These are phyloP conservation scores for Tuber borchii DNA, from an alignment of 495 filamentous ascomycete genomes.

Conservation along the genomic window DNA sequence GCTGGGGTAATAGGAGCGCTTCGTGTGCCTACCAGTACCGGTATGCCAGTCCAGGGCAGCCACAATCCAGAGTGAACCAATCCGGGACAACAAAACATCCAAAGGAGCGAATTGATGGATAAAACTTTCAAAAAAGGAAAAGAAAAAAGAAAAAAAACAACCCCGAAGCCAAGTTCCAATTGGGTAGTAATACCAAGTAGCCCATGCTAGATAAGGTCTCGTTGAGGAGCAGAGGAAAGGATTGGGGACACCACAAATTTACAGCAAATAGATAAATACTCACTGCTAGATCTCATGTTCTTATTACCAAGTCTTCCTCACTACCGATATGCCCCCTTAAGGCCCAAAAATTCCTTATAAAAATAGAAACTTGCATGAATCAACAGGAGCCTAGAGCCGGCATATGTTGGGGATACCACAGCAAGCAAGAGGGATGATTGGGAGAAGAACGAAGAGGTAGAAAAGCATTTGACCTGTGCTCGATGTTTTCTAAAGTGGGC, in stretches of 20 bases:
- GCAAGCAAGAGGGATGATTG: background rate
- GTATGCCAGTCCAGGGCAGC: background rate
- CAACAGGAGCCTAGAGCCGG: background rate
- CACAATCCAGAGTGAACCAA: background rate
- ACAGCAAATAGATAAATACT: background rate
- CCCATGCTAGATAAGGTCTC: background rate
- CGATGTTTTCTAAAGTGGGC: no score
- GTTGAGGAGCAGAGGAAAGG: background rate
- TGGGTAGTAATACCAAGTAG: no score
- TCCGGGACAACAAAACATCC: no score
- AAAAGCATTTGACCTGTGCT: background rate
- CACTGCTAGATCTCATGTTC: no score
- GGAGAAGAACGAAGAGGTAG: background rate
- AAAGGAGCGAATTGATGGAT: no score
- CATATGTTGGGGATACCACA: background rate
- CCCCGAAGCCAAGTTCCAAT: no score
- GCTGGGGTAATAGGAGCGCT: background rate
- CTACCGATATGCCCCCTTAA: background rate
- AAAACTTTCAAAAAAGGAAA: no score
- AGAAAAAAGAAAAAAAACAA: no score
- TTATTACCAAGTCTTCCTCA: no score
- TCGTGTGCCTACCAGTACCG: background rate
- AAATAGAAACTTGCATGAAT: background rate
- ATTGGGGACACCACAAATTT: background rate
- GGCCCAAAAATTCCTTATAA: background rate